Evolutionary conservation across 2,329 filamentous ascomycete genomes (phyloP).

Genomic region (Ascochyta lentis): DNA sequence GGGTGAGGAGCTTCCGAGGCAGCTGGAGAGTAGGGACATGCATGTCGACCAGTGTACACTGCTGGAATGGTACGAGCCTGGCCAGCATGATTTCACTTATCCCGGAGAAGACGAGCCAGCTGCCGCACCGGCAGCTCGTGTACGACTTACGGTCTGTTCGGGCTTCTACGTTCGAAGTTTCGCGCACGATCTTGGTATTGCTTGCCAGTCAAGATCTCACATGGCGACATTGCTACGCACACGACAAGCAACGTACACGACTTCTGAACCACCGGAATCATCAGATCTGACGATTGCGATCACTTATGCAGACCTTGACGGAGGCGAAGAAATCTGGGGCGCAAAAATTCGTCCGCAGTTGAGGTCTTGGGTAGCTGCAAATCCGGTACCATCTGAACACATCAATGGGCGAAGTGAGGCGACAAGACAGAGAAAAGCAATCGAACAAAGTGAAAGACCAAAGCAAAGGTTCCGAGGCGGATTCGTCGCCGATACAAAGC

Average conservation of each 20-base stretch:
- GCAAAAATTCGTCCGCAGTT: conserved; percentile 29
- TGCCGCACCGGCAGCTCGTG: conserved; percentile 27
- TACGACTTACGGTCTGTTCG: conserved; percentile 35
- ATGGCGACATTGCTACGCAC: conserved; percentile 36
- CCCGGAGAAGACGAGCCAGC: conserved; percentile 17
- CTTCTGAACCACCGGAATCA: conserved; percentile 5
- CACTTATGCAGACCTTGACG: conserved; percentile 32
- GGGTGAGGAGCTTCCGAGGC: conserved; percentile 33
- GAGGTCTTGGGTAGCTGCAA: conserved; percentile 30
- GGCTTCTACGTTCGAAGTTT: conserved; percentile 46
- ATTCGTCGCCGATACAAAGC: conserved; percentile 35
- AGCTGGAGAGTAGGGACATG: conserved; percentile 38
- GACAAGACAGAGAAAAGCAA: conserved; percentile 19
- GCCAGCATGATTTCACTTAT: conserved; percentile 25
- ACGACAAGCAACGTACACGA: conserved; percentile 32
- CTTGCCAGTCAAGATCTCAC: conserved; percentile 30
- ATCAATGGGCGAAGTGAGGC: conserved; percentile 29
- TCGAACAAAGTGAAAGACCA: conserved; percentile 19
- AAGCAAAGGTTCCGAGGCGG: conserved; percentile 40
- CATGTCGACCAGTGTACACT: conserved; percentile 36
- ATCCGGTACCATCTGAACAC: conserved; percentile 24
- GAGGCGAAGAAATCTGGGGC: conserved; percentile 34
- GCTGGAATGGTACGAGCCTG: conserved; percentile 33
- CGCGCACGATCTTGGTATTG: conserved; percentile 39
- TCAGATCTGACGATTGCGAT: conserved; percentile 19